phyloP scores from a whole-genome alignment of 108 stramenopile species.

The Mayamaea pseudoterrestris region DNA sequence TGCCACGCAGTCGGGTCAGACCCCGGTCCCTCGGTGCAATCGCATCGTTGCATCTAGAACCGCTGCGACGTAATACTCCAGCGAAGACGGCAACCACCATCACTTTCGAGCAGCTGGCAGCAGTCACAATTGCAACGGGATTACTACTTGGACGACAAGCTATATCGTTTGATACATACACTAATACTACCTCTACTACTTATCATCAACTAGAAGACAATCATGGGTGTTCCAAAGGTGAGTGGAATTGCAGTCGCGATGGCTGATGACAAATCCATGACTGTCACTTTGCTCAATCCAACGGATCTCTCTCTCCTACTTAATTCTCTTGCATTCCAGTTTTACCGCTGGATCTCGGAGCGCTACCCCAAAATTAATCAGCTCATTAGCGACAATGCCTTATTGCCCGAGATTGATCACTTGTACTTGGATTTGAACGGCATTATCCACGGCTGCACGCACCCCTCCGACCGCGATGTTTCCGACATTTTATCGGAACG shows the following conservation, averaged over 20 bases:
- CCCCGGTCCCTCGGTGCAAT: no score
- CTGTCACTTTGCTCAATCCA: not conserved
- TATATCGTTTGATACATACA: no score
- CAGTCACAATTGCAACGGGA: no score
- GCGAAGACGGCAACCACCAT: no score
- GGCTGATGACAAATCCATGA: not conserved
- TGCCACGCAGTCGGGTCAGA: no score
- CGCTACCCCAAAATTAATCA: slow-evolving; percentile 99
- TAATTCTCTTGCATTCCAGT: slow-evolving; percentile 31
- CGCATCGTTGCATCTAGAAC: no score
- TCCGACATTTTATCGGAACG: slow-evolving; percentile 80
- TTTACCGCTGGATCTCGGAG: slow-evolving; percentile 98
- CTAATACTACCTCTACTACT: no score
- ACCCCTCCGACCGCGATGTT: slow-evolving; percentile 78
- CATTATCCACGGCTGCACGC: slow-evolving; percentile 97
- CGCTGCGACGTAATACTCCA: no score
- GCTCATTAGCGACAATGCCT: slow-evolving; percentile 81
- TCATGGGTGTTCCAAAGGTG: slow-evolving; percentile 31
- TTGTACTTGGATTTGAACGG: slow-evolving; percentile 99
- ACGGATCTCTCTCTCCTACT: not conserved
- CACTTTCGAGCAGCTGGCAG: no score
- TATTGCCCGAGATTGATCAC: slow-evolving; percentile 86
- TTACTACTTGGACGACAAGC: no score
- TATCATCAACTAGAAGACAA: no score
- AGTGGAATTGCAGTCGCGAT: no score